Percentiles rank a stretch among this genome's conserved stretches.
Evolutionary conservation across 352 stramenopile genomes (phyloP).

Genomic region (Phytophthora parvispora): DNA sequence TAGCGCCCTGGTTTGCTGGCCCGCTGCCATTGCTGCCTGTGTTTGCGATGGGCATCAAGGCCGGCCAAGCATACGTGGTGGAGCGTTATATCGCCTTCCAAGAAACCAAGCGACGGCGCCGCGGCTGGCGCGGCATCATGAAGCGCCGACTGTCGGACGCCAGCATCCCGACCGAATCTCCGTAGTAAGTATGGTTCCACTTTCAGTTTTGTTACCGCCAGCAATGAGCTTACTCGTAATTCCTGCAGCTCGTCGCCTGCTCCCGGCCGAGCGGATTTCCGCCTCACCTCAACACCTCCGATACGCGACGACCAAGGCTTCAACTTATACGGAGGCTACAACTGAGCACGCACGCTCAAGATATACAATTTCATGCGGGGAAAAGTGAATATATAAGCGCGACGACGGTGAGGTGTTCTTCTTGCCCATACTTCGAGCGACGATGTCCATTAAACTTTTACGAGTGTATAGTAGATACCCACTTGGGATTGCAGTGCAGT

Average conservation of each 20-base stretch:
- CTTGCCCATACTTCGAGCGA: too few species aligned
- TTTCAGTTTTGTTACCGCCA: not conserved
- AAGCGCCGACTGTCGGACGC: constrained; percentile 84
- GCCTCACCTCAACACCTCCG: constrained; percentile 22
- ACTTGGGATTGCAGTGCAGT: too few species aligned
- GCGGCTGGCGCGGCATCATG: constrained; percentile 86
- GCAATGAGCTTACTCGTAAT: constrained; percentile 3
- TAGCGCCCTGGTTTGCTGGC: constrained; percentile 85
- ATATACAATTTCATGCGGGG: constrained; percentile 19
- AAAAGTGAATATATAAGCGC: constrained; percentile 12
- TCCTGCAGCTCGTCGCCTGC: constrained; percentile 30
- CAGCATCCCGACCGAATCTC: constrained; percentile 74
- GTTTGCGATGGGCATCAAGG: constrained; percentile 74
- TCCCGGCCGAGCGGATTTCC: constrained; percentile 31
- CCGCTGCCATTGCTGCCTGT: constrained; percentile 76
- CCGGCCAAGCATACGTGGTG: constrained; percentile 72
- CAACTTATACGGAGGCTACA: constrained; percentile 27
- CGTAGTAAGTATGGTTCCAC: constrained; percentile 43
- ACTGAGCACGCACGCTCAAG: constrained; percentile 10
- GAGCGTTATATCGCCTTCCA: constrained; percentile 86
- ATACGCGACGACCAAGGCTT: constrained; percentile 26
- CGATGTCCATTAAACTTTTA: too few species aligned
- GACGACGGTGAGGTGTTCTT: too few species aligned
- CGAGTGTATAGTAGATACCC: too few species aligned
- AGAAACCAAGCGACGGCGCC: constrained; percentile 76